Evolutionary conservation across 306 rosid species (phyloP).

Genomic region (Astragalus glycyphyllos): DNA sequence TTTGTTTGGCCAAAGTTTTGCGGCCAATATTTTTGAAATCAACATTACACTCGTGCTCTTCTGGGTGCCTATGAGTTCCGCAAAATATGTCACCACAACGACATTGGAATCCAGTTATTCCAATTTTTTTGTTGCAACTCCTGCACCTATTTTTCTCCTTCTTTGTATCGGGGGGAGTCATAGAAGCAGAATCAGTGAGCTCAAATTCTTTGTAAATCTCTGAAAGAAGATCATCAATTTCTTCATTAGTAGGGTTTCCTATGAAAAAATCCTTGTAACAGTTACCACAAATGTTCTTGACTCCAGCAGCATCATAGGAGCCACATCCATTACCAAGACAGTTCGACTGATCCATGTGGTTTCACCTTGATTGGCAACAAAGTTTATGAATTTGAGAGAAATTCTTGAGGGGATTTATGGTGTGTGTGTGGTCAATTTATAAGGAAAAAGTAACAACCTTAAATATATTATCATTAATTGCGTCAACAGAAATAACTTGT

Average conservation of each 20-base stretch:
- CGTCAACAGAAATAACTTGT: too few species aligned
- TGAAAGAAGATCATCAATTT: background rate
- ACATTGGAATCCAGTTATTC: background rate
- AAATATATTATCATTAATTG: too few species aligned
- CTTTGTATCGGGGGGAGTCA: background rate
- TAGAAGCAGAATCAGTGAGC: too few species aligned
- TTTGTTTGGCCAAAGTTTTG: background rate
- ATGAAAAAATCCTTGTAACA: slow-evolving; percentile 31
- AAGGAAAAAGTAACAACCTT: too few species aligned
- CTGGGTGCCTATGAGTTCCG: background rate
- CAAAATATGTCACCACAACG: background rate
- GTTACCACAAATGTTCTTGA: slow-evolving; percentile 40
- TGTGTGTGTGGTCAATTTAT: too few species aligned
- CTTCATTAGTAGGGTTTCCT: background rate
- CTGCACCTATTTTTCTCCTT: slow-evolving; percentile 37
- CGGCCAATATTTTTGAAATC: slow-evolving; percentile 1
- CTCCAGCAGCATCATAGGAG: slow-evolving; percentile 43
- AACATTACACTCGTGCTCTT: background rate
- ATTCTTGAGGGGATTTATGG: too few species aligned
- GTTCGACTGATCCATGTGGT: slow-evolving; percentile 28
- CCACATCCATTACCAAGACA: slow-evolving; percentile 54
- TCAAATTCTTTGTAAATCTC: too few species aligned
- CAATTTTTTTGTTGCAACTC: slow-evolving; percentile 44
- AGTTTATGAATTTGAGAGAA: too few species aligned
- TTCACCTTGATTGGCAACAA: background rate